Conservation (phyloP, 805 yeast species). For the Candida ficus region DNA sequence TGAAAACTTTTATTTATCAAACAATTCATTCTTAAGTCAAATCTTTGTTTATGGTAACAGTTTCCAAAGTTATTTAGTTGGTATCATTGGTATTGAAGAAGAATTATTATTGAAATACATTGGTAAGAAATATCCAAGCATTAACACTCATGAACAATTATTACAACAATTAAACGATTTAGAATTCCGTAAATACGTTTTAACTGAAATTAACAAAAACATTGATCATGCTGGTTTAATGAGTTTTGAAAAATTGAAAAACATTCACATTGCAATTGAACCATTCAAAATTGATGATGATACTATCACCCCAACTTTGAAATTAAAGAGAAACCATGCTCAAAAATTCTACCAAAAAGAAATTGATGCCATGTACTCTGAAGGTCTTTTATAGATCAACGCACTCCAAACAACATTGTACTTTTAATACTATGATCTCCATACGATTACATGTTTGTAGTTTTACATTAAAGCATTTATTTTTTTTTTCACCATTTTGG, state of each 20-base stretch:
- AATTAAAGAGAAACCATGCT: slow-evolving; percentile 50
- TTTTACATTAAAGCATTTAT: too few relatives aligned
- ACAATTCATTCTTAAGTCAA: slow-evolving; percentile 39
- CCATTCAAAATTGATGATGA: slow-evolving; percentile 50
- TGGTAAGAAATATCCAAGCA: slow-evolving; percentile 11
- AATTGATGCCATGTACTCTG: slow-evolving; percentile 39
- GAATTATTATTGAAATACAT: slow-evolving; percentile 24
- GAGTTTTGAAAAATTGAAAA: slow-evolving; percentile 50
- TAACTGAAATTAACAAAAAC: slow-evolving; percentile 33
- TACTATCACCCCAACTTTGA: slow-evolving; percentile 55
- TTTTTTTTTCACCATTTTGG: slow-evolving; percentile 30
- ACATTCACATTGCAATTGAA: slow-evolving; percentile 40
- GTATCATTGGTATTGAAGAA: slow-evolving; percentile 56
- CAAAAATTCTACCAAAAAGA: slow-evolving; percentile 36
- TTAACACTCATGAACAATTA: slow-evolving; percentile 21
- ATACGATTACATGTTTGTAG: too few relatives aligned
- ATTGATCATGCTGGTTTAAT: slow-evolving; percentile 32
- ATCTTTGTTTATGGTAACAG: slow-evolving; percentile 55
- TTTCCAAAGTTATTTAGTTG: slow-evolving; percentile 49
- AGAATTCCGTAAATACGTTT: slow-evolving; percentile 33
- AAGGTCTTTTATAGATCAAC: slow-evolving; percentile 27
- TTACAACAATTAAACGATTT: slow-evolving; percentile 20
- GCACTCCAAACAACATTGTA: neutral
- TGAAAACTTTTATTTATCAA: slow-evolving; percentile 51
- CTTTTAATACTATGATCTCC: too few relatives aligned